Conservation (phyloP, 202 grass and related monocot species). For the Panicum hallii region DNA sequence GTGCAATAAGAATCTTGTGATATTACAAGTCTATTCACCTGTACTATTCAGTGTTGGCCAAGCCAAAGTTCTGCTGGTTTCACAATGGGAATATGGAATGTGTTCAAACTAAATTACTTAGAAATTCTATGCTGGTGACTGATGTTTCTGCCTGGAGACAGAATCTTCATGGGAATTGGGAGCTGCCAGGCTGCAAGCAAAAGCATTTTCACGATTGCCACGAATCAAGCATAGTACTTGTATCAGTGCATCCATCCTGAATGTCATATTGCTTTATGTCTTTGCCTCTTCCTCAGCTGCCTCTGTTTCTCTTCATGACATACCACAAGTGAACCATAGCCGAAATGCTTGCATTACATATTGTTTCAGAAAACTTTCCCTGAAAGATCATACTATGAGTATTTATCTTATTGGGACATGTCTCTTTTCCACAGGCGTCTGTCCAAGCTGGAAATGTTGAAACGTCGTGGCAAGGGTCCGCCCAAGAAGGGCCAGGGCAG, state of each 20-base stretch:
- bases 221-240: not conserved
- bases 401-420: not conserved
- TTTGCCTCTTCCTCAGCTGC: not conserved
- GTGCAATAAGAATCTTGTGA: not conserved
- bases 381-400: not conserved
- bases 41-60: not conserved
- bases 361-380: not conserved
- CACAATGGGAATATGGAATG: not conserved
- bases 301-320: not conserved
- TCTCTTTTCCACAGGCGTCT: constrained; percentile 62
- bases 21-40: not conserved
- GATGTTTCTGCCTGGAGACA: not conserved
- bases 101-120: not conserved
- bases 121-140: not conserved
- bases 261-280: not conserved
- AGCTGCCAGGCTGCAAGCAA: not conserved
- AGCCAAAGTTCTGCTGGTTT: not conserved
- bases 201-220: not conserved
- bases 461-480: constrained; percentile 95
- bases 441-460: constrained; percentile 80
- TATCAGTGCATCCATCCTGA: not conserved
- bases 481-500: constrained; percentile 97
- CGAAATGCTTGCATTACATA: not conserved
- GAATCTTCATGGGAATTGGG: not conserved
- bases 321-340: not conserved